These are phyloP conservation scores for Malus orientalis DNA, from an alignment of 306 rosid species.

Conservation along the genomic window DNA sequence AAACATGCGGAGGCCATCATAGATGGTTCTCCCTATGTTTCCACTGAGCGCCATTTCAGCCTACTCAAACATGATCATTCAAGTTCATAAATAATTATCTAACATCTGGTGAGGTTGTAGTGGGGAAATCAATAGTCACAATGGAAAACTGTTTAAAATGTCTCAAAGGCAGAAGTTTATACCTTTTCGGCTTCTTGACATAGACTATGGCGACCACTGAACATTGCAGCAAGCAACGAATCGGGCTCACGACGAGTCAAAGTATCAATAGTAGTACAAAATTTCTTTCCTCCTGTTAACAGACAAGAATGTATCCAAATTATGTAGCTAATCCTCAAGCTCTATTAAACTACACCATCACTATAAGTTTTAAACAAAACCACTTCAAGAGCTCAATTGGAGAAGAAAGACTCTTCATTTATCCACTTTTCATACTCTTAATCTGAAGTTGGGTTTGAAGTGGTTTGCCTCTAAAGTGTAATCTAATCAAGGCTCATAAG, in stretches of 20 bases:
- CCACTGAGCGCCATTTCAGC: background rate
- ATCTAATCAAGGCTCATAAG: too few relatives aligned
- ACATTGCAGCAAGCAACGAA: conserved; percentile 96
- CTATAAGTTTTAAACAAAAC: background rate
- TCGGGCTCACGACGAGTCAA: conserved; percentile 81
- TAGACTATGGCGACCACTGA: conserved; percentile 79
- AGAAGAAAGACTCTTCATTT: background rate
- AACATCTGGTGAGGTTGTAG: background rate
- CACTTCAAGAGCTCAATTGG: background rate
- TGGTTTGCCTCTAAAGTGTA: too few relatives aligned
- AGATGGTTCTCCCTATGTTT: background rate
- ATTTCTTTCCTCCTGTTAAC: conserved; percentile 73
- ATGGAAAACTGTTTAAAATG: background rate
- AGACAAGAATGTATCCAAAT: background rate
- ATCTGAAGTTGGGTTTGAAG: too few relatives aligned
- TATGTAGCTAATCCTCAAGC: background rate
- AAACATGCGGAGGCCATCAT: too few relatives aligned
- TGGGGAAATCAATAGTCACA: background rate
- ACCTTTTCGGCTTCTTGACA: conserved; percentile 53
- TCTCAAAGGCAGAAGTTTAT: background rate
- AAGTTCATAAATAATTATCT: background rate
- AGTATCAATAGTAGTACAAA: conserved; percentile 66
- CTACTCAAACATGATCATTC: background rate
- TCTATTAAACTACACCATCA: background rate
- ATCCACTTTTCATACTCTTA: background rate